Base-by-base conservation (phyloP, 345 rosid genomes). In the Crucihimalaya himalaica region DNA sequence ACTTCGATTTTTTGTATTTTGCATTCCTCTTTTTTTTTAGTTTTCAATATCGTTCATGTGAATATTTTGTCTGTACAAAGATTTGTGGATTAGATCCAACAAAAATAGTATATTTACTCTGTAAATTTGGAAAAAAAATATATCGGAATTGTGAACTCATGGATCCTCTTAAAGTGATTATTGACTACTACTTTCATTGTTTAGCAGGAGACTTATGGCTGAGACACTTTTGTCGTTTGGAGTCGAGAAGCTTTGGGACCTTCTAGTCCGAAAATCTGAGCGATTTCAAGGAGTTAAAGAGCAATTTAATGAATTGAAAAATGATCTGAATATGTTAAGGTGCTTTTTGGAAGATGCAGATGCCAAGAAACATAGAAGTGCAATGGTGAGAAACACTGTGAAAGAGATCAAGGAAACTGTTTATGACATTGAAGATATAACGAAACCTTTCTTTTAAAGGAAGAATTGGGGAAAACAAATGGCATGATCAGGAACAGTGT, bases 341-440 rank as follows among this genome's bases (percentile, higher is more conserved):
- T 70, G 73, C 6, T 84, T 82, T 60, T 37, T 84, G 14, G 67
- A 55, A 57, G 85, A 82, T 47, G 83, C 82, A 15, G 84, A 84
- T 64, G 69, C 68, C 21, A 63, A 70, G 74, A 27, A 76, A 67
- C 82, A 73, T 5, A 63, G 75, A 37, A 66, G 37, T 9, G 59
- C 62, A 13, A 66, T 57, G 5, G 76, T 84, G 27, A 76, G 59
- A 25, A 80, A 80, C 16, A 58, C 60, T 80, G 68, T 79, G 21
- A 15, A 64, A 21, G 73, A 79, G 21, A 75, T 75, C 32, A 70
- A 70, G 14, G 79, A 79, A 23, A 53, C 74, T 15, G 66, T 70
- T 18, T 71, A 19, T 14, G 79, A 79, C 5, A 70, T 70, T 0
- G 79, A 79, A 48, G 79, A 79, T 50, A 61, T 64, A 5, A 35